These are phyloP conservation scores for Pseudogymnoascus destructans DNA, from an alignment of 2,329 filamentous ascomycete species.

Conservation along the genomic window DNA sequence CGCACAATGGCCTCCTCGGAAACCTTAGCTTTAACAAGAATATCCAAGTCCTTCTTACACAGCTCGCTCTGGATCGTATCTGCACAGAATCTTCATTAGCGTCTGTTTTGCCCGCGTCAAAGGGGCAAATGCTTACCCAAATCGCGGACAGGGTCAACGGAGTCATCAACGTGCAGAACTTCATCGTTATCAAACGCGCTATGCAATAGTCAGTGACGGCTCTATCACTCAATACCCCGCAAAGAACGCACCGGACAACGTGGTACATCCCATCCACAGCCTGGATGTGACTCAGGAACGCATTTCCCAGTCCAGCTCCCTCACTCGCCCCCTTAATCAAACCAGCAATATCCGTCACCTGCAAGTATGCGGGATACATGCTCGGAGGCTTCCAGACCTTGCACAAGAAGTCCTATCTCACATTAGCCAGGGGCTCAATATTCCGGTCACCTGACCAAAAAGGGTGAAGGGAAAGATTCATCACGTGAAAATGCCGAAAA, in stretches of 20 bases:
- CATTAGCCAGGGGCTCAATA: constrained; percentile 5
- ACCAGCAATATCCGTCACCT: constrained; percentile 35
- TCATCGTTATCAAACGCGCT: constrained; percentile 34
- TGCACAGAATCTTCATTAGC: constrained; percentile 16
- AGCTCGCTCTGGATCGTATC: constrained; percentile 30
- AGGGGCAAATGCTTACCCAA: constrained; percentile 25
- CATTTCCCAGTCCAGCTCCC: constrained; percentile 33
- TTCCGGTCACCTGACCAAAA: not conserved
- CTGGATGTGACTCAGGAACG: constrained; percentile 34
- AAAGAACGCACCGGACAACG: constrained; percentile 28
- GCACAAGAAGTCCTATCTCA: constrained; percentile 31
- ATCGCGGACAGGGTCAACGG: constrained; percentile 33
- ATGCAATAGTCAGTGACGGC: not conserved
- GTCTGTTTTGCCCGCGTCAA: constrained; percentile 7
- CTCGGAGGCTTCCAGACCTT: constrained; percentile 34
- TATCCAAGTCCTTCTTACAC: constrained; percentile 33
- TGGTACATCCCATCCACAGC: constrained; percentile 35
- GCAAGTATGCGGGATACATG: constrained; percentile 33
- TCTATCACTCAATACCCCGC: not conserved
- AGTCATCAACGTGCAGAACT: constrained; percentile 35
- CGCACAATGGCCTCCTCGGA: constrained; percentile 30
- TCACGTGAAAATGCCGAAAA: not conserved
- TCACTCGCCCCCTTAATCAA: constrained; percentile 34
- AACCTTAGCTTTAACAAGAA: constrained; percentile 29
- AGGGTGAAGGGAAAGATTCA: not conserved